phyloP scores from a whole-genome alignment of 345 rosid genomes.

The Physaria fendleri region DNA sequence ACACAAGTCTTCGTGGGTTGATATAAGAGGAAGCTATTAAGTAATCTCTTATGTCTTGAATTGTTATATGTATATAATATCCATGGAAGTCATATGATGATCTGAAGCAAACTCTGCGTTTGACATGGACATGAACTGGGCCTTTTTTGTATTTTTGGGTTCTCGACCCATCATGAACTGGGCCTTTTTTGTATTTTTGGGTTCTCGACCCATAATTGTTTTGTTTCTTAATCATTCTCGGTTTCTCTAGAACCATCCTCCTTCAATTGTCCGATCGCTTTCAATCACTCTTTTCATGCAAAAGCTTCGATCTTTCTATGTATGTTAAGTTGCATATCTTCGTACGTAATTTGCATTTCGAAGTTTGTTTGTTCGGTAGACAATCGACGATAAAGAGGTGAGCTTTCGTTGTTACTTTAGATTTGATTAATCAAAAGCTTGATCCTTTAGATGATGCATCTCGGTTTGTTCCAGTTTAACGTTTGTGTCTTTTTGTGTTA shows the following conservation, averaged over 20 bases:
- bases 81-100: slow-evolving; percentile 14
- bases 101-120: neutral
- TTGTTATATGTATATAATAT: neutral
- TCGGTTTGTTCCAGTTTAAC: neutral
- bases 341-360: neutral
- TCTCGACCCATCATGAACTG: too few relatives aligned
- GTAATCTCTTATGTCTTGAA: too few relatives aligned
- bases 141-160: slow-evolving; percentile 3
- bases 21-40: neutral
- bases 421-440: neutral
- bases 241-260: slow-evolving; percentile 29
- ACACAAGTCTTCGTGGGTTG: slow-evolving; percentile 14
- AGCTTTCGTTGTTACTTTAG: slow-evolving; percentile 2
- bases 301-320: slow-evolving; percentile 6
- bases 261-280: neutral
- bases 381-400: neutral
- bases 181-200: too few relatives aligned
- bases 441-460: neutral
- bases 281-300: neutral
- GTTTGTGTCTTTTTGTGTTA: neutral
- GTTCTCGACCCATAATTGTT: neutral
- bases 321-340: neutral
- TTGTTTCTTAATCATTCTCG: neutral
- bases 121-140: slow-evolving; percentile 12
- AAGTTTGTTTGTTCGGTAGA: neutral